Percentiles rank a stretch among this genome's conserved stretches.
These are phyloP conservation scores for Schrenkiella parvula DNA, from an alignment of 345 rosid genomes.

Conservation along the genomic window DNA sequence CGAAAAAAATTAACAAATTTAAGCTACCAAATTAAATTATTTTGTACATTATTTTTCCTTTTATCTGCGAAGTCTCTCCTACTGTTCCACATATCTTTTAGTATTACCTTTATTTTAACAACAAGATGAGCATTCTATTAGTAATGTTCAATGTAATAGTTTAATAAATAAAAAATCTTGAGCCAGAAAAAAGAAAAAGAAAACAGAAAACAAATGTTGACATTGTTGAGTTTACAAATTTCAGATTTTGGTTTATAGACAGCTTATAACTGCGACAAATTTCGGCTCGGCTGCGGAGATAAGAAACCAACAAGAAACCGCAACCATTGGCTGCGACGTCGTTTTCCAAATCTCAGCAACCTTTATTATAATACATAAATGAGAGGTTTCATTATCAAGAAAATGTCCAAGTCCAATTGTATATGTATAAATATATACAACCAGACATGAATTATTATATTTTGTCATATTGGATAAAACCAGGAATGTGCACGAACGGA, in stretches of 20 bases:
- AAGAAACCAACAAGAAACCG: constrained; percentile 19
- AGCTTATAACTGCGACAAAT: not conserved
- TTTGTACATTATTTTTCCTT: too few relatives aligned
- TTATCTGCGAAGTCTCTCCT: too few relatives aligned
- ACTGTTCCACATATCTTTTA: too few relatives aligned
- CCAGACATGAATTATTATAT: constrained; percentile 14
- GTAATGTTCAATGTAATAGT: not conserved
- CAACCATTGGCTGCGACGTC: constrained; percentile 28
- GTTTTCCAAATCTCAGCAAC: constrained; percentile 24
- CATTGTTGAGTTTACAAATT: not conserved
- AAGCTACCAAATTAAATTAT: too few relatives aligned
- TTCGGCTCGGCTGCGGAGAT: not conserved
- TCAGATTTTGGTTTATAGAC: not conserved
- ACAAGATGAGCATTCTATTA: not conserved
- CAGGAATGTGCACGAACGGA: constrained; percentile 26
- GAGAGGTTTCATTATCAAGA: not conserved
- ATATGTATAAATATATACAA: constrained; percentile 2
- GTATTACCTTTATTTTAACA: too few relatives aligned
- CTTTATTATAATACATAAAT: constrained; percentile 8
- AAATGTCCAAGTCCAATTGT: constrained; percentile 13
- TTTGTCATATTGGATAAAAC: not conserved
- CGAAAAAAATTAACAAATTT: too few relatives aligned
- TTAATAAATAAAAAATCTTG: not conserved
- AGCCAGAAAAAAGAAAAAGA: not conserved
- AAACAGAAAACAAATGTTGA: not conserved